These are phyloP conservation scores for Penicillium olsonii DNA, from an alignment of 2,329 filamentous ascomycete genomes.

Conservation along the genomic window DNA sequence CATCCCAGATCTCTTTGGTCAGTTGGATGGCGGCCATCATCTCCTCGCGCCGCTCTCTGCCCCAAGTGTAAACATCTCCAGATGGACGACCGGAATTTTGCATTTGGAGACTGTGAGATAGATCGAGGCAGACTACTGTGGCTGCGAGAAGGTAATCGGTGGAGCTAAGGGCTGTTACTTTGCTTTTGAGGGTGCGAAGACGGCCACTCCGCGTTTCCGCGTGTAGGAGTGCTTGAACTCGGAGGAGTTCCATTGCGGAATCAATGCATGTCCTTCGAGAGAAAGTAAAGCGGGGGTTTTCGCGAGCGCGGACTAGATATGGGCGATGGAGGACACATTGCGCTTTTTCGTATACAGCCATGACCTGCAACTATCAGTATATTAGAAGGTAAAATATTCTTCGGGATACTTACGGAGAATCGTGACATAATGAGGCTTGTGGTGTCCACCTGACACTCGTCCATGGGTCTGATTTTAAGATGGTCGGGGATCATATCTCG, in stretches of 20 bases:
- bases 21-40: constrained; percentile 76
- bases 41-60: constrained; percentile 58
- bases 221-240: constrained; percentile 74
- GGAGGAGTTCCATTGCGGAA: constrained; percentile 77
- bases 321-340: constrained; percentile 86
- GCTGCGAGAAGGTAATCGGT: constrained; percentile 85
- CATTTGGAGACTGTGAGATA: constrained; percentile 61
- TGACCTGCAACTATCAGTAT: constrained; percentile 50
- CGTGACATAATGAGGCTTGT: constrained; percentile 73
- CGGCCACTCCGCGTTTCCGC: constrained; percentile 72
- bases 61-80: constrained; percentile 49
- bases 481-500: constrained; percentile 74
- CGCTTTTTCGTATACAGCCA: constrained; percentile 84
- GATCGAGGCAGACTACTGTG: constrained; percentile 79
- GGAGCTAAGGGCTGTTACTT: constrained; percentile 74
- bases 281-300: constrained; percentile 79
- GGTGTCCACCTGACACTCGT: constrained; percentile 72
- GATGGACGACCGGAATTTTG: constrained; percentile 35
- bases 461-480: constrained; percentile 72
- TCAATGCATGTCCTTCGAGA: constrained; percentile 84
- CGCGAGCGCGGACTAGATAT: constrained; percentile 75
- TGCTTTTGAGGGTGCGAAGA: constrained; percentile 73
- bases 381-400: no score
- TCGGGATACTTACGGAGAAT: constrained; percentile 57
- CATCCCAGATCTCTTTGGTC: constrained; percentile 77